Percentiles rank a stretch among this genome's conserved stretches.
These are phyloP conservation scores for Diaporthe aspalathi DNA, from an alignment of 2,329 filamentous ascomycete species.

Conservation along the genomic window DNA sequence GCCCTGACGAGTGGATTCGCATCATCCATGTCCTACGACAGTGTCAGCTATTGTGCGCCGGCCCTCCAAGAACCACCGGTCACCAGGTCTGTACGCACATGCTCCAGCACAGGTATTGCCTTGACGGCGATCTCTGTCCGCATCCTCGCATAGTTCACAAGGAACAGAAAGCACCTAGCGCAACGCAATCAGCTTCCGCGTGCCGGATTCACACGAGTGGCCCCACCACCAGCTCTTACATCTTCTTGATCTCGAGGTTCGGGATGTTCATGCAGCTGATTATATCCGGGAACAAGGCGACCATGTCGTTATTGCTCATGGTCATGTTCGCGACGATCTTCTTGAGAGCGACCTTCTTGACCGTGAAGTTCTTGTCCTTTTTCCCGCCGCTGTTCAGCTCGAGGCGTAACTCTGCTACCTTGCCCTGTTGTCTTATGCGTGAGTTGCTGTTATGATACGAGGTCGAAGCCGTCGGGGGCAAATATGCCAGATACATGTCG, in stretches of 20 bases:
- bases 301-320: conserved; percentile 99
- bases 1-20: conserved; percentile 92
- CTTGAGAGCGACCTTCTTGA: conserved; percentile 98
- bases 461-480: conserved; percentile 57
- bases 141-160: conserved; percentile 96
- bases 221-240: conserved; percentile 67
- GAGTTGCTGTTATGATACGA: conserved; percentile 44
- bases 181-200: conserved; percentile 36
- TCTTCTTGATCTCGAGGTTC: conserved; percentile 99
- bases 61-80: neutral
- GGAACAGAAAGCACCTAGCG: conserved; percentile 91
- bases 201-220: neutral
- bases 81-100: conserved; percentile 63
- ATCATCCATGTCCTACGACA: conserved; percentile 86
- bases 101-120: conserved; percentile 86
- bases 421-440: conserved; percentile 83
- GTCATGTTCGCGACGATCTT: conserved; percentile 99
- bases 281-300: conserved; percentile 94
- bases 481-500: conserved; percentile 66
- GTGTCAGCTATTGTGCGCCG: conserved; percentile 39
- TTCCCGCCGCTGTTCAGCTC: conserved; percentile 94
- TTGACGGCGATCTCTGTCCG: conserved; percentile 95
- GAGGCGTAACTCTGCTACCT: conserved; percentile 95
- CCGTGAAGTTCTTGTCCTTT: conserved; percentile 96
- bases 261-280: conserved; percentile 95